A percentile compares a stretch with the other conserved stretches of the same genome.
phyloP scores from a whole-genome alignment of 306 rosid species.

The Elaeagnus macrophylla region DNA sequence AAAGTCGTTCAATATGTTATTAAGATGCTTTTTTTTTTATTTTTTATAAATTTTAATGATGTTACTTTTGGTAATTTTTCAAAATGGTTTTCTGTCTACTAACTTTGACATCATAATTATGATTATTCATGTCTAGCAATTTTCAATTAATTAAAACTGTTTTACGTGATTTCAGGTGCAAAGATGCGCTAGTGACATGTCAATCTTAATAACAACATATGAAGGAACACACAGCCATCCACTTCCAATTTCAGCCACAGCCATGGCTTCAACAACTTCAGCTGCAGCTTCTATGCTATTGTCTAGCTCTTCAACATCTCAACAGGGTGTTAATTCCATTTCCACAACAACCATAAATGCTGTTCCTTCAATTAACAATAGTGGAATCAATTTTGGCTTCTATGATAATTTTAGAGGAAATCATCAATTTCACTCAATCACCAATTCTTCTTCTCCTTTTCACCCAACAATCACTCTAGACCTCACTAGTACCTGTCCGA shows the following conservation, averaged over 20 bases:
- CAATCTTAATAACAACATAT: conserved; percentile 62
- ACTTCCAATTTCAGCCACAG: conserved; percentile 52
- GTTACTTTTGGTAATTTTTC: too few species aligned
- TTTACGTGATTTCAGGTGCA: conserved; percentile 44
- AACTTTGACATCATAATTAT: too few species aligned
- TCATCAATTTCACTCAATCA: conserved; percentile 14
- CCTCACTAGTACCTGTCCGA: conserved; percentile 29
- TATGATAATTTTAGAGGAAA: conserved; percentile 30
- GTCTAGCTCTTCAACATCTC: conserved; percentile 33
- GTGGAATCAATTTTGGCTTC: conserved; percentile 23
- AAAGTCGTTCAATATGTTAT: too few species aligned
- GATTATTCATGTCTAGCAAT: not conserved
- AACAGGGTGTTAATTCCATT: conserved; percentile 14
- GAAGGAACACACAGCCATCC: conserved; percentile 72
- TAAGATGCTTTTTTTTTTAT: too few species aligned
- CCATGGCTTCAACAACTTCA: conserved; percentile 65
- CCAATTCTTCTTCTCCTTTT: conserved; percentile 28
- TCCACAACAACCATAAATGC: conserved; percentile 14
- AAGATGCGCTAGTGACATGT: conserved; percentile 57
- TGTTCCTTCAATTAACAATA: not conserved
- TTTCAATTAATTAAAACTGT: not conserved
- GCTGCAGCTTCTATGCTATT: conserved; percentile 61
- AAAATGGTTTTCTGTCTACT: too few species aligned
- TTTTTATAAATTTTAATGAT: too few species aligned
- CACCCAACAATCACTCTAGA: conserved; percentile 54